A percentile compares a stretch with the other conserved stretches of the same genome.
These are phyloP conservation scores for Stellera chamaejasme DNA, from an alignment of 345 rosid genomes.

Conservation along the genomic window DNA sequence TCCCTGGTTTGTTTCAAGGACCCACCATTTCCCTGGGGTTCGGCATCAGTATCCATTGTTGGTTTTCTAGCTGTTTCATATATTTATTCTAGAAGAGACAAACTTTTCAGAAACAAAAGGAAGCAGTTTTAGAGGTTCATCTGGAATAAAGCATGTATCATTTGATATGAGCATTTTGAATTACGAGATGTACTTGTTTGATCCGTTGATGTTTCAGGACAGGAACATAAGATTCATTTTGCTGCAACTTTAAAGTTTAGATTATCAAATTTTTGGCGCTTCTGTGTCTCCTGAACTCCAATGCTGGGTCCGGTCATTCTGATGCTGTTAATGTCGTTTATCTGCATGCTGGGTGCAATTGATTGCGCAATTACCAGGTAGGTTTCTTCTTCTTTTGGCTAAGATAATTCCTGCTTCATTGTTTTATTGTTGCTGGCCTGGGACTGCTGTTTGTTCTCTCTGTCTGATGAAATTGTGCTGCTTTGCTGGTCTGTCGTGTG, in stretches of 20 bases:
- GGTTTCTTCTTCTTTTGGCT: too few relatives aligned
- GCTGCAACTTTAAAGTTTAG: not conserved
- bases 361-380: too few relatives aligned
- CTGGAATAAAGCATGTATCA: constrained; percentile 24
- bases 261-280: too few relatives aligned
- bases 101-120: constrained; percentile 69
- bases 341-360: too few relatives aligned
- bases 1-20: constrained; percentile 89
- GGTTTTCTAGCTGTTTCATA: constrained; percentile 53
- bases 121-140: constrained; percentile 76
- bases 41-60: constrained; percentile 44
- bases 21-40: constrained; percentile 87
- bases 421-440: too few relatives aligned
- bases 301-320: too few relatives aligned
- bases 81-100: constrained; percentile 49
- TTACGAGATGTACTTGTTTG: constrained; percentile 16
- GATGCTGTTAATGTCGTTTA: too few relatives aligned
- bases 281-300: too few relatives aligned
- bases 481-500: too few relatives aligned
- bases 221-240: constrained; percentile 10
- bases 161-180: constrained; percentile 17
- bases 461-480: too few relatives aligned
- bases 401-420: too few relatives aligned
- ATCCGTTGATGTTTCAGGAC: constrained; percentile 8
- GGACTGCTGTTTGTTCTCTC: too few relatives aligned